Percentiles rank a stretch among this genome's conserved stretches.
These are phyloP conservation scores for Ramularia endophylla DNA, from an alignment of 2,329 filamentous ascomycete species.

Conservation along the genomic window DNA sequence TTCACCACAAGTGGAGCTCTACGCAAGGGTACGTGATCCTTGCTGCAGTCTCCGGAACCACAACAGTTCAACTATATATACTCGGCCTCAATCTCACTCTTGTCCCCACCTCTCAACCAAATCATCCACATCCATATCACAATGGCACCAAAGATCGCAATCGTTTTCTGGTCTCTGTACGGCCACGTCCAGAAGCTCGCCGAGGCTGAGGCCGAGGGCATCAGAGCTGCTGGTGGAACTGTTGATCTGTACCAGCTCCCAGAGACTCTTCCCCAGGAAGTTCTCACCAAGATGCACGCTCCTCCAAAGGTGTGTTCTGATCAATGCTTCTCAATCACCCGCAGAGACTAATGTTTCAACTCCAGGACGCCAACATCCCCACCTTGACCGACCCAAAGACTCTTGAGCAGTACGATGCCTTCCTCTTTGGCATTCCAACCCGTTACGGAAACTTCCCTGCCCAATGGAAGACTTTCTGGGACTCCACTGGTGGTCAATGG, in stretches of 20 bases:
- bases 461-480: constrained; percentile 94
- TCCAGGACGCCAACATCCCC: constrained; percentile 51
- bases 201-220: constrained; percentile 83
- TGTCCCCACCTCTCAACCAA: not conserved
- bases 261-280: constrained; percentile 81
- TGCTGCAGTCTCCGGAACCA: no score
- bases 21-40: no score
- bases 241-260: constrained; percentile 80
- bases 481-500: constrained; percentile 73
- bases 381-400: constrained; percentile 53
- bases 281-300: constrained; percentile 87
- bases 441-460: constrained; percentile 95
- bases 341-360: no score
- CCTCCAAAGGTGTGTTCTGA: constrained; percentile 57
- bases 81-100: no score
- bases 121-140: constrained; percentile 23
- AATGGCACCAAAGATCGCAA: constrained; percentile 89
- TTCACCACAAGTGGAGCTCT: no score
- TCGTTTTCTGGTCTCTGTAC: constrained; percentile 55
- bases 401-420: constrained; percentile 73
- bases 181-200: constrained; percentile 78
- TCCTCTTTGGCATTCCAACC: constrained; percentile 92
- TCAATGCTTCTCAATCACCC: no score
- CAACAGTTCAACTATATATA: no score
- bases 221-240: constrained; percentile 76